Percentiles rank a stretch among this genome's conserved stretches.
phyloP scores from a whole-genome alignment of 2,329 filamentous ascomycete species.

The Diaporthe amygdali region DNA sequence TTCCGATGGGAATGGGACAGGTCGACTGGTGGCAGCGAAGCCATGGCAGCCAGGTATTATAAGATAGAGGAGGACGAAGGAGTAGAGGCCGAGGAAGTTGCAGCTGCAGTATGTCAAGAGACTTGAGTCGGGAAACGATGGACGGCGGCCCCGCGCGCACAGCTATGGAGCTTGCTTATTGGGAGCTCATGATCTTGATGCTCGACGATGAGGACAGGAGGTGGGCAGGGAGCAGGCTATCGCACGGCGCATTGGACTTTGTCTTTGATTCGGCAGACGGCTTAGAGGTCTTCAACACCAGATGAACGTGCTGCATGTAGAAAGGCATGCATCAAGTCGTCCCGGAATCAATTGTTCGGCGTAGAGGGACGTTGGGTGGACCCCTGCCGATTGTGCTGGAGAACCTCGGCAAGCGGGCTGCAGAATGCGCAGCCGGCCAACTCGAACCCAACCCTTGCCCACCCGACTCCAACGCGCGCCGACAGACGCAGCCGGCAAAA shows the following conservation, averaged over 20 bases:
- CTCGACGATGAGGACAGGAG: background rate
- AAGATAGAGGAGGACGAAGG: background rate
- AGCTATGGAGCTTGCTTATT: slow-evolving; percentile 12
- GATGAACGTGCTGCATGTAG: background rate
- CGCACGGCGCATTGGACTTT: background rate
- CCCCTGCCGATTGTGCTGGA: slow-evolving; percentile 13
- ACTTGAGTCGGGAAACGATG: background rate
- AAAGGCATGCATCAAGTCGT: background rate
- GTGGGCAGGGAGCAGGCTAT: background rate
- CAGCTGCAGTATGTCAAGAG: background rate
- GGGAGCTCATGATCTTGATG: slow-evolving; percentile 9
- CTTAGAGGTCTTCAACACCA: background rate
- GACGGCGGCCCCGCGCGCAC: slow-evolving; percentile 7
- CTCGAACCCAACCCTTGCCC: slow-evolving; percentile 1
- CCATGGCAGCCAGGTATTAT: slow-evolving; percentile 25
- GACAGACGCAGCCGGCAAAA: background rate
- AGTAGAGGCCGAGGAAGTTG: background rate
- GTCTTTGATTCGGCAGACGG: background rate
- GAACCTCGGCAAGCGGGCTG: slow-evolving; percentile 16
- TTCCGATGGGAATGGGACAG: slow-evolving; percentile 37
- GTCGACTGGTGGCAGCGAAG: slow-evolving; percentile 32
- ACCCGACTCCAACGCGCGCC: background rate
- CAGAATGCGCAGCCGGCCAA: background rate
- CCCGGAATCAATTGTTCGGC: background rate
- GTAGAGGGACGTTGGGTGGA: background rate